These are phyloP conservation scores for Lecanicillium sp. DNA, from an alignment of 2,329 filamentous ascomycete genomes.

Conservation along the genomic window DNA sequence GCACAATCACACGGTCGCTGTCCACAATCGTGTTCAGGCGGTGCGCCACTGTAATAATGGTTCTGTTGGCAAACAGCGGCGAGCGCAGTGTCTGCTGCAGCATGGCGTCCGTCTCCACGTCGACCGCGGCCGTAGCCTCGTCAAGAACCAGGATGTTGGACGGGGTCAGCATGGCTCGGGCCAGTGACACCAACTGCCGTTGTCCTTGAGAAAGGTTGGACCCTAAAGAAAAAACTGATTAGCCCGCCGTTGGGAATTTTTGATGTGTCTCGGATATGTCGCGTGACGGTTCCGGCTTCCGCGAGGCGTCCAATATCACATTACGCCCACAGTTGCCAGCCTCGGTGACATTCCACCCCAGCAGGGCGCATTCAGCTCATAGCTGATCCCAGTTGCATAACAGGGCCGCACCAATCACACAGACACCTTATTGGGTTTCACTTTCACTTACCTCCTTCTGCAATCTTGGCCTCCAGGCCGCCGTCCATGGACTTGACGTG, in stretches of 20 bases:
- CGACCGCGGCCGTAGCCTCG: constrained; percentile 80
- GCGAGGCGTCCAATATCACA: background rate
- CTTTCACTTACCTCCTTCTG: constrained; percentile 75
- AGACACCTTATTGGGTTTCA: constrained; percentile 9
- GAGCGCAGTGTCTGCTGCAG: constrained; percentile 58
- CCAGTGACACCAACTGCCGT: constrained; percentile 86
- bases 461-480: constrained; percentile 80
- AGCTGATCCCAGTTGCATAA: background rate
- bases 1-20: constrained; percentile 83
- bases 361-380: background rate
- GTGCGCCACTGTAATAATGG: constrained; percentile 97
- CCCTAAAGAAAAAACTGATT: constrained; percentile 47
- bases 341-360: background rate
- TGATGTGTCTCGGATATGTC: background rate
- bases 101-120: constrained; percentile 62
- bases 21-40: constrained; percentile 95
- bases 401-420: background rate
- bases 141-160: constrained; percentile 96
- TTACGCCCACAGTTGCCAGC: background rate
- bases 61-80: constrained; percentile 75
- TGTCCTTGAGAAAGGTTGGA: constrained; percentile 95
- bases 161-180: constrained; percentile 86
- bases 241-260: background rate
- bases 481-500: constrained; percentile 82
- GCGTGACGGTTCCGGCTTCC: background rate